A percentile compares a stretch with the other conserved stretches of the same genome.
phyloP scores from a whole-genome alignment of 2,329 filamentous ascomycete genomes.

The Ceratocystis cubensis region DNA sequence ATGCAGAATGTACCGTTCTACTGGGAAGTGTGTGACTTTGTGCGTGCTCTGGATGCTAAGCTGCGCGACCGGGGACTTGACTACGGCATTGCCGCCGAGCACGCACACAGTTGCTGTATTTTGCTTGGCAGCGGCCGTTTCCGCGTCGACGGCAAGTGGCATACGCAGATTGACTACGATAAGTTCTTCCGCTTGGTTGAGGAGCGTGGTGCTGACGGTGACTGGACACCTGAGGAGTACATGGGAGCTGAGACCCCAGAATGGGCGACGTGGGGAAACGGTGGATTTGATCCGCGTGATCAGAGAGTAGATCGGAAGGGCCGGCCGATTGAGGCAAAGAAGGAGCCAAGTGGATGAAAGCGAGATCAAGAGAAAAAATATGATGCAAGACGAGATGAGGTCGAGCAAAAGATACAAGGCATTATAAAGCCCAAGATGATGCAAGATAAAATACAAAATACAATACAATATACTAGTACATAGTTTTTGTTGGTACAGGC shows the following conservation, averaged over 20 bases:
- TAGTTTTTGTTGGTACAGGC: neutral
- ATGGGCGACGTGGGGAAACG: slow-evolving; percentile 90
- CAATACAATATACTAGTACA: slow-evolving; percentile 7
- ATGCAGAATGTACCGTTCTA: slow-evolving; percentile 98
- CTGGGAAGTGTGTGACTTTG: slow-evolving; percentile 75
- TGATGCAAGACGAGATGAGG: neutral
- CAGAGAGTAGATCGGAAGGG: slow-evolving; percentile 80
- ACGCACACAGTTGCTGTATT: slow-evolving; percentile 88
- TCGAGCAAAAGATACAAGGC: neutral
- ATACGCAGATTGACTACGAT: slow-evolving; percentile 82
- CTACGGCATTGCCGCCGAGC: slow-evolving; percentile 89
- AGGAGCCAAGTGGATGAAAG: slow-evolving; percentile 7
- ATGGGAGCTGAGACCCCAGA: slow-evolving; percentile 73
- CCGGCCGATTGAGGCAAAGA: slow-evolving; percentile 41
- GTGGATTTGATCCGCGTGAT: slow-evolving; percentile 86
- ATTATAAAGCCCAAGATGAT: neutral
- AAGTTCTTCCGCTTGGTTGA: slow-evolving; percentile 78
- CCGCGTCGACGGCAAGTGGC: slow-evolving; percentile 64
- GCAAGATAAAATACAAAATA: neutral
- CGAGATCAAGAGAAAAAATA: neutral
- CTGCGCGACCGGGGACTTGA: slow-evolving; percentile 56
- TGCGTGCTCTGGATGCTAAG: slow-evolving; percentile 57
- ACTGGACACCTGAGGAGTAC: slow-evolving; percentile 83
- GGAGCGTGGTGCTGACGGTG: slow-evolving; percentile 47
- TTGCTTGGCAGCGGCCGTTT: slow-evolving; percentile 76